Evolutionary conservation across 257 asterid genomes (phyloP).

Genomic region (Orobanche coerulescens): DNA sequence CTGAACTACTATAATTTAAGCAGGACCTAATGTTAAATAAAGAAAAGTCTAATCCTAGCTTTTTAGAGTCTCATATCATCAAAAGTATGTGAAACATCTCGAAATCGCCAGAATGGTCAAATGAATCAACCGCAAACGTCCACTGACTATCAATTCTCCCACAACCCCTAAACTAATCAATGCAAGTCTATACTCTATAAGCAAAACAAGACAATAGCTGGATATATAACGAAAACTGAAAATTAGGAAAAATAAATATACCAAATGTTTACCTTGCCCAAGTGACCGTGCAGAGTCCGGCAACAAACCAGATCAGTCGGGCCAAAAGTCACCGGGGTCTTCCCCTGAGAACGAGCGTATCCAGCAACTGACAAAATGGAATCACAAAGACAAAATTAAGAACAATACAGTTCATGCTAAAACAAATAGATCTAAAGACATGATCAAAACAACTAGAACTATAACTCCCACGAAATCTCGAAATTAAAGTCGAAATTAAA

Average conservation of each 20-base stretch:
- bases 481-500: neutral
- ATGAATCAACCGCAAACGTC: neutral
- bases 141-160: neutral
- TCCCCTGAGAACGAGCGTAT: slow-evolving; percentile 75
- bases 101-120: neutral
- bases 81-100: neutral
- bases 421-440: slow-evolving; percentile 33
- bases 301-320: slow-evolving; percentile 95
- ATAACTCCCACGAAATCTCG: slow-evolving; percentile 9
- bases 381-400: neutral
- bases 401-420: slow-evolving; percentile 14
- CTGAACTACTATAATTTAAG: neutral
- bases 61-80: neutral
- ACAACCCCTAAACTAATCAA: neutral
- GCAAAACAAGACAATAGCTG: neutral
- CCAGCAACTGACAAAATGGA: slow-evolving; percentile 48
- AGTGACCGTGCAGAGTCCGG: slow-evolving; percentile 89
- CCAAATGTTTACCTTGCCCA: slow-evolving; percentile 55
- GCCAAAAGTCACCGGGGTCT: slow-evolving; percentile 67
- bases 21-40: neutral
- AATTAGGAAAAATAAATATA: neutral
- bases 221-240: too few species aligned
- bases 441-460: neutral
- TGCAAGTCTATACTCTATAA: neutral
- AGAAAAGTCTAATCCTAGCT: neutral